Evolutionary conservation across 192 early-diverging fungal genomes (phyloP).

Genomic region (Kickxella alabastrina): DNA sequence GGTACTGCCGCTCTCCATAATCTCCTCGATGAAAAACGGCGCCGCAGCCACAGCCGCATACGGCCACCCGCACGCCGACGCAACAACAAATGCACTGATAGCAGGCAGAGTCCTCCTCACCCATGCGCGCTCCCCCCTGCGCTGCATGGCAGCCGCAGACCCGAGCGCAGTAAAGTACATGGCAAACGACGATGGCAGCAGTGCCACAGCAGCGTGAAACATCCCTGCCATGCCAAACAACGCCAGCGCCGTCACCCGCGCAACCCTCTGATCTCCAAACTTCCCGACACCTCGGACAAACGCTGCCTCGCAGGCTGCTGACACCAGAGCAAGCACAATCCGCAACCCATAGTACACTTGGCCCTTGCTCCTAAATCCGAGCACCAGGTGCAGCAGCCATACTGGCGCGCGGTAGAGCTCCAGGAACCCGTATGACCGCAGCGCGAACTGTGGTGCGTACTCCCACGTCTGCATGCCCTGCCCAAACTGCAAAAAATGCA

Average conservation of each 20-base stretch:
- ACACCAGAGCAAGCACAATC: slow-evolving; percentile 57
- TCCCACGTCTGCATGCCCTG: slow-evolving; percentile 95
- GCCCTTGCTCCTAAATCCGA: slow-evolving; percentile 18
- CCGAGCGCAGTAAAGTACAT: slow-evolving; percentile 84
- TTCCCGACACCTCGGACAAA: slow-evolving; percentile 64
- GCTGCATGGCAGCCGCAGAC: slow-evolving; percentile 59
- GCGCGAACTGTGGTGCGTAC: slow-evolving; percentile 82
- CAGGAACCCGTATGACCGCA: slow-evolving; percentile 85
- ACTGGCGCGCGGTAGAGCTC: slow-evolving; percentile 55
- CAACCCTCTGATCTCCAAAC: slow-evolving; percentile 62
- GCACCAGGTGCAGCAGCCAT: slow-evolving; percentile 43
- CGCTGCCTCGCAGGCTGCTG: slow-evolving; percentile 63
- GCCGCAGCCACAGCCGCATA: slow-evolving; percentile 72
- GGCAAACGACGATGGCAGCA: slow-evolving; percentile 87
- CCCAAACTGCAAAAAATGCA: slow-evolving; percentile 82
- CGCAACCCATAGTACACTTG: slow-evolving; percentile 77
- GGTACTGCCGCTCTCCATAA: neutral
- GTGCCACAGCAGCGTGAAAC: slow-evolving; percentile 77
- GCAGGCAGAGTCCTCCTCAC: slow-evolving; percentile 32
- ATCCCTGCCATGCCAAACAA: slow-evolving; percentile 76
- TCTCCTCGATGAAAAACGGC: slow-evolving; percentile 56
- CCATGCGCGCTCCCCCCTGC: slow-evolving; percentile 44
- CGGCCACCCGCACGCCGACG: slow-evolving; percentile 80
- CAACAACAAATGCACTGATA: slow-evolving; percentile 60
- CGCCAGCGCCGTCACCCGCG: slow-evolving; percentile 61